These are phyloP conservation scores for Cyclocybe aegerita DNA, from an alignment of 768 basidiomycete species.

Conservation along the genomic window DNA sequence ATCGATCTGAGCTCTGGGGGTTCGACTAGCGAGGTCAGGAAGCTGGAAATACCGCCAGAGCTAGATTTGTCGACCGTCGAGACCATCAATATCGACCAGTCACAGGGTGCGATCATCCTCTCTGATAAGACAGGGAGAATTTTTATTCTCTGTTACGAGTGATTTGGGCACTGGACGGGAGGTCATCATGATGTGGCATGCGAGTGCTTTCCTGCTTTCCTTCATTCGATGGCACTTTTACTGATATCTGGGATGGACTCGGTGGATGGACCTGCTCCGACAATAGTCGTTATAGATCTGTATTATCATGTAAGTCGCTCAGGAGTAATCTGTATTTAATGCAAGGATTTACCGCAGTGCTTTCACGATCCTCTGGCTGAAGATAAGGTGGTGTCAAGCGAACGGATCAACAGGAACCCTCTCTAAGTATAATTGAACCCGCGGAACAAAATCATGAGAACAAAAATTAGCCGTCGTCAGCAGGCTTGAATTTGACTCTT, in stretches of 20 bases:
- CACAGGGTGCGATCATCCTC: slow-evolving; percentile 70
- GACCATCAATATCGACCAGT: slow-evolving; percentile 79
- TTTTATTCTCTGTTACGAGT: slow-evolving; percentile 71
- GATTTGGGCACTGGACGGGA: slow-evolving; percentile 1
- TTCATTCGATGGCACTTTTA: neutral
- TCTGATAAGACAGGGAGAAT: slow-evolving; percentile 68
- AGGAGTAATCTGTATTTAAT: too few relatives aligned
- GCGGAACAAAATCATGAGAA: too few relatives aligned
- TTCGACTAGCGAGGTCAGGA: slow-evolving; percentile 49
- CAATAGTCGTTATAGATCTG: too few relatives aligned
- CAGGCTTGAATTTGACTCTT: neutral
- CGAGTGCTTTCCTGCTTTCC: neutral
- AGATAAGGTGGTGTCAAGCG: neutral
- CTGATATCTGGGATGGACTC: too few relatives aligned
- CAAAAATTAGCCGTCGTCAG: too few relatives aligned
- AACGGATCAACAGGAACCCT: too few relatives aligned
- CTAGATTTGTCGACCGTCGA: slow-evolving; percentile 65
- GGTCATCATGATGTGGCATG: too few relatives aligned
- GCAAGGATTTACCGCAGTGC: neutral
- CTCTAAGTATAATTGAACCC: too few relatives aligned
- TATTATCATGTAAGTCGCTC: too few relatives aligned
- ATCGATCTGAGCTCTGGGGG: slow-evolving; percentile 16
- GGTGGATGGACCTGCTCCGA: too few relatives aligned
- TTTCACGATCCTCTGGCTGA: neutral
- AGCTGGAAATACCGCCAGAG: slow-evolving; percentile 63